Percentiles rank a stretch among this genome's conserved stretches.
Evolutionary conservation across 2,329 filamentous ascomycete genomes (phyloP).

Genomic region (Huntiella bhutanensis): DNA sequence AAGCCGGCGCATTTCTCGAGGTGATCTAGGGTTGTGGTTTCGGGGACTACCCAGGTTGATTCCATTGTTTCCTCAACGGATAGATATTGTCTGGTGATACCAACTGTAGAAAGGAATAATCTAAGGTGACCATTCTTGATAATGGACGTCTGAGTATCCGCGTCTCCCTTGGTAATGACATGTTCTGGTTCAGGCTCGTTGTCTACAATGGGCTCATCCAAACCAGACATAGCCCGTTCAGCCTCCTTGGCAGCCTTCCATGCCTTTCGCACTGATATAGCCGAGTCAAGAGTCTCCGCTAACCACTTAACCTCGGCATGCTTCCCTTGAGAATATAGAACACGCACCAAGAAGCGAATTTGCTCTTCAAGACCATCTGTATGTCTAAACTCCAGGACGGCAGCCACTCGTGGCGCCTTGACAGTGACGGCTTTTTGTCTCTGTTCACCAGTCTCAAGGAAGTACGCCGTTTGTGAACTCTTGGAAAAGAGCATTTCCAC

Average conservation of each 20-base stretch:
- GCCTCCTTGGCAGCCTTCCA: slow-evolving; percentile 60
- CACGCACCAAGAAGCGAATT: slow-evolving; percentile 61
- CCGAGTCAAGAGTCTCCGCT: slow-evolving; percentile 48
- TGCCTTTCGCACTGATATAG: slow-evolving; percentile 51
- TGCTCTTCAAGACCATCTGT: slow-evolving; percentile 50
- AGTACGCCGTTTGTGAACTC: slow-evolving; percentile 62
- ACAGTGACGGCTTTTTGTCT: slow-evolving; percentile 53
- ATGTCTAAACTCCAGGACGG: slow-evolving; percentile 66
- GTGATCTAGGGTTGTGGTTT: slow-evolving; percentile 40
- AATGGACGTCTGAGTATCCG: slow-evolving; percentile 48
- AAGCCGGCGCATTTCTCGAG: slow-evolving; percentile 36
- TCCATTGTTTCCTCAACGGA: slow-evolving; percentile 51
- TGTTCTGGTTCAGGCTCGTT: slow-evolving; percentile 5
- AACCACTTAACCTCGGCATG: slow-evolving; percentile 64
- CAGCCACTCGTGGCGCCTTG: slow-evolving; percentile 46
- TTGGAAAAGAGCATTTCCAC: slow-evolving; percentile 94
- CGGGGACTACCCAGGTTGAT: slow-evolving; percentile 60
- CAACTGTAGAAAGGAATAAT: slow-evolving; percentile 60
- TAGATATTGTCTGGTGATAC: slow-evolving; percentile 40
- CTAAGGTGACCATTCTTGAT: slow-evolving; percentile 82
- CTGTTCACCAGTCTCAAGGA: slow-evolving; percentile 78
- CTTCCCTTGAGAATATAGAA: slow-evolving; percentile 63
- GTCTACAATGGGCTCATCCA: slow-evolving; percentile 9
- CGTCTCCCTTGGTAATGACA: slow-evolving; percentile 36
- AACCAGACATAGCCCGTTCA: slow-evolving; percentile 24